Base-by-base conservation (phyloP, 305 asterid genomes). In the Solanum hybrid region DNA sequence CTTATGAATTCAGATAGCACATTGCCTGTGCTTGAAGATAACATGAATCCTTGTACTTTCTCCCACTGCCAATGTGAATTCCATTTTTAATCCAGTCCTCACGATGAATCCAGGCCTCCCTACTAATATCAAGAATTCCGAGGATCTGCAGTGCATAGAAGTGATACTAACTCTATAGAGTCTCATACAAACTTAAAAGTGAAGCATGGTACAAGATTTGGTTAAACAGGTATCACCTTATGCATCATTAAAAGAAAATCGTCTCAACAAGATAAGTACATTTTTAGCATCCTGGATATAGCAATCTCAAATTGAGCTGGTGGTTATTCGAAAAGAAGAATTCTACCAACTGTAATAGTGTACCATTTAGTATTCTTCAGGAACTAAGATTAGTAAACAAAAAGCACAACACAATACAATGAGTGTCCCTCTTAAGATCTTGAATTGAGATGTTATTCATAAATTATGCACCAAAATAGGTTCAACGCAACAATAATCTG, bases 41-140 rank as follows among this genome's bases (percentile, higher is more conserved):
- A 92, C 94, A 95, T 7, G 99, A 96, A 90, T 97, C 99, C 93
- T 94, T 96, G 93, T 97, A 97, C 93, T 97, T 96, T 89, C 99
- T 95, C 39, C 98, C 97, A 89, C 95, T 94, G 73, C 96, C 97
- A 33, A 94, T 38, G 90, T 96, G 96, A 90, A 97, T 93, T 90
- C 99, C 99, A 72, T 88, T 95, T 87, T 87, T 92, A 79, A 97
- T 95, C 99, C 99, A 97, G 92, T 97, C 99, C 93, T 97, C 99
- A 3, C 97, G 95, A 91, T 94, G 95, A 92, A 97, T 95, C 99
- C 99, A 97, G 17, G 98, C 97, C 37, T 97, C 99, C 27, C 98
- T 96, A 65, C 94, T 92, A 87, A 92, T 93, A 92, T 97, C 99
- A 79, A 97, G 98, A 89, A 97, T 92, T 26, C 97, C 98, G 11